Evolutionary conservation across 1,139 yeast species (phyloP).

Genomic region (Candida mesenterica): DNA sequence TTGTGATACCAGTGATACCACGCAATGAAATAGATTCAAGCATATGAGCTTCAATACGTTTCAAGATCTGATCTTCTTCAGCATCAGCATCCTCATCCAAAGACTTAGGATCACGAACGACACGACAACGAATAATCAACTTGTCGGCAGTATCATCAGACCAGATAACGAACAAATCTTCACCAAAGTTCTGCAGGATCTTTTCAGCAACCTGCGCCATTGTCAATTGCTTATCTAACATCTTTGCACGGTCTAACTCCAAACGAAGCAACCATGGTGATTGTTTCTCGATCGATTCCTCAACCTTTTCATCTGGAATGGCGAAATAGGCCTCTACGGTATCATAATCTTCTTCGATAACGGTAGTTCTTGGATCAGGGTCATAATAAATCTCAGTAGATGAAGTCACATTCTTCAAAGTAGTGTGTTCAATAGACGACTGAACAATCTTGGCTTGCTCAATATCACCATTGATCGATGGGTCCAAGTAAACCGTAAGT

Average conservation of each 20-base stretch:
- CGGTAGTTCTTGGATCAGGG: constrained; percentile 96
- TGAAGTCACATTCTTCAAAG: constrained; percentile 92
- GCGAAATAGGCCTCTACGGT: constrained; percentile 97
- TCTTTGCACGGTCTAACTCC: constrained; percentile 96
- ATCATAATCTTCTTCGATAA: constrained; percentile 93
- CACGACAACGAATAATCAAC: constrained; percentile 96
- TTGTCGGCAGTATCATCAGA: constrained; percentile 98
- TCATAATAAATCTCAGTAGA: constrained; percentile 96
- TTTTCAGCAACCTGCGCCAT: constrained; percentile 98
- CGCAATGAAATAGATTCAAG: constrained; percentile 89
- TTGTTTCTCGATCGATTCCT: constrained; percentile 88
- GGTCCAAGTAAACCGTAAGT: constrained; percentile 82
- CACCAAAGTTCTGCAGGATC: constrained; percentile 90
- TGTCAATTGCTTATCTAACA: constrained; percentile 95
- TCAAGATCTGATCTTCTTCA: constrained; percentile 95
- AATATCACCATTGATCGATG: constrained; percentile 80
- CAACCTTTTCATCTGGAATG: constrained; percentile 96
- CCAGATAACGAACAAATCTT: constrained; percentile 96
- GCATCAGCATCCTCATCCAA: constrained; percentile 92
- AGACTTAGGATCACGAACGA: constrained; percentile 92
- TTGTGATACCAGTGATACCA: constrained; percentile 92
- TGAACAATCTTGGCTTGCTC: constrained; percentile 94
- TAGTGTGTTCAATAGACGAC: constrained; percentile 95
- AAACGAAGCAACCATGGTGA: constrained; percentile 97
- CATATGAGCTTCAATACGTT: constrained; percentile 95